Evolutionary conservation across 1,284 basidiomycete genomes (phyloP).

Genomic region (Leucoagaricus sp.): DNA sequence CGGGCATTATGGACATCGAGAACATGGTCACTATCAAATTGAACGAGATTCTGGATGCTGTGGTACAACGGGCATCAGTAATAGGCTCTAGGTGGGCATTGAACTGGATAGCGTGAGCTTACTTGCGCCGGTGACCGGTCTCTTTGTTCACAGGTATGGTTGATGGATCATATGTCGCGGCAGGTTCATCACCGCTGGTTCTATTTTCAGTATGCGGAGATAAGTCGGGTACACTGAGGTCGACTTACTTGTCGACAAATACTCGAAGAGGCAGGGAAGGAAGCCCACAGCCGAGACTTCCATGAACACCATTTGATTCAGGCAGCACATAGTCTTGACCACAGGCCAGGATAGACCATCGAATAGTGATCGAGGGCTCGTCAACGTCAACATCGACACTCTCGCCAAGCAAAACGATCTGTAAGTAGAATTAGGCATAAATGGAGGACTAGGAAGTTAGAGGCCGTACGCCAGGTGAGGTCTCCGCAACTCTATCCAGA

Average conservation of each 20-base stretch:
- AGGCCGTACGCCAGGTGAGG: constrained; percentile 51
- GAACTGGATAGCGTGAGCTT: constrained; percentile 6
- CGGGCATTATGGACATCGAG: constrained; percentile 57
- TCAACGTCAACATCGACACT: constrained; percentile 59
- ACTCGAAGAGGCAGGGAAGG: constrained; percentile 44
- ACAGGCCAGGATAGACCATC: constrained; percentile 60
- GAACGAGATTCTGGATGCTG: constrained; percentile 56
- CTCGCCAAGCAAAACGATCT: constrained; percentile 58
- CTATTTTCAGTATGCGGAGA: not conserved
- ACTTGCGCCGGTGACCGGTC: constrained; percentile 45
- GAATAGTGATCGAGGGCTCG: constrained; percentile 55
- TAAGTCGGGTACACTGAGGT: not conserved
- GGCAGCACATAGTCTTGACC: constrained; percentile 47
- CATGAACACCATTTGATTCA: constrained; percentile 51
- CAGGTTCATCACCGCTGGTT: constrained; percentile 36
- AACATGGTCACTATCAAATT: constrained; percentile 58
- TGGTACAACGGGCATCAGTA: not conserved
- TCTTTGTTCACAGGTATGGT: constrained; percentile 43
- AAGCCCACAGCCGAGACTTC: constrained; percentile 47
- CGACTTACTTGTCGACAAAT: constrained; percentile 51
- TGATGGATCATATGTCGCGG: constrained; percentile 46
- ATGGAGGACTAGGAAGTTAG: not conserved
- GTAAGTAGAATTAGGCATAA: not conserved
- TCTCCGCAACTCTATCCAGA: constrained; percentile 42
- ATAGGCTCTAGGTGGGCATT: not conserved